phyloP scores from a whole-genome alignment of 495 filamentous ascomycete genomes.

The Hyaloscypha bicolor region DNA sequence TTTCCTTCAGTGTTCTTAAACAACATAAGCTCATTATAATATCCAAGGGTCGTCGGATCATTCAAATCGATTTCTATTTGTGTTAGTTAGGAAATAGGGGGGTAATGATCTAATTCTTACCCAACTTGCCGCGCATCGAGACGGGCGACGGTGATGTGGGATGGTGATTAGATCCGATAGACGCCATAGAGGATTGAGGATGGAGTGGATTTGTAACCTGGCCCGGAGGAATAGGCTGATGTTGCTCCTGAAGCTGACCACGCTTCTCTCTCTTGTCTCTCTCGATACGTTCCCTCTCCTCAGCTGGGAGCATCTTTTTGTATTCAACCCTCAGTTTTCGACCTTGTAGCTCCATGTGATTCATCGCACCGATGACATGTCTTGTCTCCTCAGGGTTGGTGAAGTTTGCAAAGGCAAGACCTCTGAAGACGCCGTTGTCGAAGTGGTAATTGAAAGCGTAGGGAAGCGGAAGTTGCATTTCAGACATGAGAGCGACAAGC shows the following conservation, averaged over 20 bases:
- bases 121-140: conserved; percentile 27
- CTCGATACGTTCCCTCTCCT: conserved; percentile 94
- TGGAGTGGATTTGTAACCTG: conserved; percentile 62
- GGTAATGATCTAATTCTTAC: neutral
- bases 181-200: conserved; percentile 81
- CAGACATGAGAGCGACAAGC: conserved; percentile 88
- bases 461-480: conserved; percentile 84
- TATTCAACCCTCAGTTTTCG: conserved; percentile 95
- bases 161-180: conserved; percentile 67
- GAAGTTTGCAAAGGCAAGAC: conserved; percentile 97
- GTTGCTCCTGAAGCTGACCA: conserved; percentile 95
- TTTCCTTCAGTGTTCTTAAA: conserved; percentile 80
- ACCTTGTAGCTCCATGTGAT: conserved; percentile 93
- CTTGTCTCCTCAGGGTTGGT: conserved; percentile 92
- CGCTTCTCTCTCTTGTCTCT: conserved; percentile 95
- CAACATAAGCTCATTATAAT: conserved; percentile 84
- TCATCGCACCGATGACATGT: conserved; percentile 85
- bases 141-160: conserved; percentile 72
- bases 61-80: conserved; percentile 82
- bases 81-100: conserved; percentile 33
- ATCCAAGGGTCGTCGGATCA: conserved; percentile 81
- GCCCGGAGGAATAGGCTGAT: conserved; percentile 65
- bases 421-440: conserved; percentile 95
- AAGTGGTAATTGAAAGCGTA: conserved; percentile 99
- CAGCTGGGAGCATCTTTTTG: conserved; percentile 97